These are phyloP conservation scores for Leptographium galeiforme DNA, from an alignment of 2,329 filamentous ascomycete species.

Conservation along the genomic window DNA sequence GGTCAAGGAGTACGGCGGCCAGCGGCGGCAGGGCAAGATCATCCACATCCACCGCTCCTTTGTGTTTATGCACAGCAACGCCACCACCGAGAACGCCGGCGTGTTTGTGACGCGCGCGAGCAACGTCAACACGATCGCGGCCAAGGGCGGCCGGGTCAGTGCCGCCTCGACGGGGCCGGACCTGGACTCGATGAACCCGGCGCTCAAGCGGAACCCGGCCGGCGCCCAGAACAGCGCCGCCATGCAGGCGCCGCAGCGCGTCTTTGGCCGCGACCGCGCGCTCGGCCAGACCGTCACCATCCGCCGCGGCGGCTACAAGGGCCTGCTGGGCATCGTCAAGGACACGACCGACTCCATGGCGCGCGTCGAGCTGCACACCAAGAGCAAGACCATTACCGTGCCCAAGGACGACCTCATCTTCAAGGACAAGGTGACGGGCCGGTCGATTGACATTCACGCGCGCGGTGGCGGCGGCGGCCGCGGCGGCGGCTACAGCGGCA, in stretches of 20 bases:
- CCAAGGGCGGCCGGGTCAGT: constrained; percentile 74
- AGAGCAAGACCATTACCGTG: constrained; percentile 80
- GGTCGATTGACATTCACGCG: constrained; percentile 55
- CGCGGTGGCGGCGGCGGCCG: constrained; percentile 29
- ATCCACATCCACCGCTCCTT: constrained; percentile 90
- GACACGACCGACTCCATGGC: constrained; percentile 79
- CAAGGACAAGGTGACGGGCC: constrained; percentile 72
- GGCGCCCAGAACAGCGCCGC: constrained; percentile 29
- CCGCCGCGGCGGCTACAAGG: constrained; percentile 79
- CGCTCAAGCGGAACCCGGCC: constrained; percentile 56
- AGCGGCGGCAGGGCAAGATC: constrained; percentile 76
- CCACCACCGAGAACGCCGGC: constrained; percentile 72
- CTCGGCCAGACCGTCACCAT: constrained; percentile 89
- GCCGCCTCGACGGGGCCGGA: constrained; percentile 52
- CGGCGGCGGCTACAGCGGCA: constrained; percentile 21
- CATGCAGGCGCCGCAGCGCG: constrained; percentile 56
- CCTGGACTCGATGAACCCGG: constrained; percentile 83
- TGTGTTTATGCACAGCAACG: constrained; percentile 77
- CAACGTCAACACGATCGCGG: constrained; percentile 83
- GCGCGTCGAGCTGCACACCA: constrained; percentile 85
- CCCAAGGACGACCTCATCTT: constrained; percentile 70
- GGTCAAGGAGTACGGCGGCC: constrained; percentile 78
- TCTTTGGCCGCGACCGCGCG: constrained; percentile 67
- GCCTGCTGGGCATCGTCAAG: constrained; percentile 86
- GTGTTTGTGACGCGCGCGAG: constrained; percentile 78